Evolutionary conservation across 2,329 filamentous ascomycete genomes (phyloP), one percentile per base, ranked within the genome.

Genomic region (Botryosphaeria dothidea): DNA sequence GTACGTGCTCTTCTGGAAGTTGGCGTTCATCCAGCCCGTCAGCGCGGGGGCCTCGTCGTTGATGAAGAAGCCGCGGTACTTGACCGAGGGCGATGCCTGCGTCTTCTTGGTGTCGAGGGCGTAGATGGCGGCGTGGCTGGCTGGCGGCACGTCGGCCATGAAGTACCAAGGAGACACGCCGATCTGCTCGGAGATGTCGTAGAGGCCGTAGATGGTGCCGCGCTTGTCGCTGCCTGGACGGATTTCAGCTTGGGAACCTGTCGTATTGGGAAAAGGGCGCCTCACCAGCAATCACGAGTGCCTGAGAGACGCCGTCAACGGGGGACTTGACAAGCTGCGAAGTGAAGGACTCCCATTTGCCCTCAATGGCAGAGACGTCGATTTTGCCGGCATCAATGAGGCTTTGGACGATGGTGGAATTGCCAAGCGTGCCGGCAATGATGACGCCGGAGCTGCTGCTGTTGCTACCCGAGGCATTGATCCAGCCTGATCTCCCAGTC

Each of bases 151-250:
- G 71, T 90, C 88, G 5, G 88, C 87, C 81, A 86, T 90, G 79
- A 84, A 90, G 75, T 90, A 85, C 86, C 87, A 90, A 69, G 88
- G 88, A 34, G 86, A 89, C 13, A 92, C 88, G 27, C 90, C 90
- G 65, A 92, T 91, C 73, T 92, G 88, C 75, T 91, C 88, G 23
- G 87, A 90, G 54, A 92, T 75, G 68, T 89, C 88, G 76, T 92
- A 92, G 21, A 90, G 79, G 11, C 90, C 90, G 70, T 85, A 92
- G 63, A 92, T 90, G 2, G 87, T 85, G 15, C 88, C 88, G 67
- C 89, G 81, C 63, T 85, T 85, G 72, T 92, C 88, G 71, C 85
- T 88, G 11, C 88, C 72, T 72, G 38, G 4, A 25, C 17, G 27
- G 13, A 15, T 23, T 68, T 13, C 66, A 54, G 13, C 1, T 48